A percentile compares a stretch with the other conserved stretches of the same genome.
Evolutionary conservation across 2,329 filamentous ascomycete genomes (phyloP).

Genomic region (Ustilaginoidea virens): DNA sequence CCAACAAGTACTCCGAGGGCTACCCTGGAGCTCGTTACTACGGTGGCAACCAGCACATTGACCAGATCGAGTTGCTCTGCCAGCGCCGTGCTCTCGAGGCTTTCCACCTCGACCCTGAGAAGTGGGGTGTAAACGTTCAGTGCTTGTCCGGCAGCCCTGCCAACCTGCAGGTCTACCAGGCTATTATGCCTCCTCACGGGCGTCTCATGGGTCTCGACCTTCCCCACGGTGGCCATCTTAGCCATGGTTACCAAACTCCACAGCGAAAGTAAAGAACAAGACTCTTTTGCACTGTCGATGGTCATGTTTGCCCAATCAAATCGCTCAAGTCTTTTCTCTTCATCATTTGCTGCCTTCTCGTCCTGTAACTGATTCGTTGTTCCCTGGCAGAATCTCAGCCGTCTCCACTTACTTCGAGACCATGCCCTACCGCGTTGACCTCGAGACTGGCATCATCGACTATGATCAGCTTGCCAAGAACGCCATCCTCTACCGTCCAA

Average conservation of each 20-base stretch:
- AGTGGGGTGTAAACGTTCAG: slow-evolving; percentile 99
- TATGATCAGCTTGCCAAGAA: slow-evolving; percentile 88
- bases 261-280: slow-evolving; percentile 62
- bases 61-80: slow-evolving; percentile 88
- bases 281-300: too few species aligned
- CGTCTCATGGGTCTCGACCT: slow-evolving; percentile 94
- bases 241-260: slow-evolving; percentile 94
- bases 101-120: slow-evolving; percentile 70
- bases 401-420: slow-evolving; percentile 99
- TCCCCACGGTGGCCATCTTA: slow-evolving; percentile 86
- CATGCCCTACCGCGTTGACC: slow-evolving; percentile 83
- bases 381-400: slow-evolving; percentile 59
- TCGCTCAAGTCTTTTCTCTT: too few species aligned
- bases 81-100: slow-evolving; percentile 84
- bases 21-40: slow-evolving; percentile 98
- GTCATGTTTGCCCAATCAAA: too few species aligned
- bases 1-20: slow-evolving; percentile 99
- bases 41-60: slow-evolving; percentile 97
- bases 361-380: neutral
- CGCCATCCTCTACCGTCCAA: slow-evolving; percentile 83
- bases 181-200: slow-evolving; percentile 88
- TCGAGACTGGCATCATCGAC: slow-evolving; percentile 89
- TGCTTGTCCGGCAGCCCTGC: slow-evolving; percentile 83
- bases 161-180: slow-evolving; percentile 97
- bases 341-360: too few species aligned